Base-by-base conservation (phyloP, 192 early-diverging fungal genomes). In the Podila minutissima region DNA sequence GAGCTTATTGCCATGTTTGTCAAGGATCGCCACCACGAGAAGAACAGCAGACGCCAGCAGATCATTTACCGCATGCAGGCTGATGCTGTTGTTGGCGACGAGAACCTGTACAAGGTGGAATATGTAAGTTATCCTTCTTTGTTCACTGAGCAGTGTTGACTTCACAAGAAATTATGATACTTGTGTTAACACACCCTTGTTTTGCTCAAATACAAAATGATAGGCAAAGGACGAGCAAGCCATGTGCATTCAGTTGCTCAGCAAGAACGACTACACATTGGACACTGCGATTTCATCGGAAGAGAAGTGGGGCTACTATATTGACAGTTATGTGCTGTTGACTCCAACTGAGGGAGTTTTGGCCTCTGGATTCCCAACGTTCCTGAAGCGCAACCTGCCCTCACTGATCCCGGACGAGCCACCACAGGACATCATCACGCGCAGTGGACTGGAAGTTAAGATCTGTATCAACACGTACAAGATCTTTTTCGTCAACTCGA, bases 401-500 rank as follows among this genome's bases (percentile, higher is more conserved):
- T 58, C 69, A 0, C 35, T 78, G 9, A 82, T 84, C 9, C 75
- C 78, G 1, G 83, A 86, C 12, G 83, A 82, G n/a, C 85, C 87
- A 6, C 82, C 75, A 17, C 66, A 70, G 62, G 70, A 79, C 48
- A 69, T 71, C 72, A 84, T 51, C 86, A 88, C 24, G 0, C 66
- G 70, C 53, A 79, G 89, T 79, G 95, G 93, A 12, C 85, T 99
- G 59, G 95, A 99, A 82, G 92, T 97, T 81, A 99, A 99, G 89
- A 97, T 99, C 55, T 94, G 95, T 51, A 90, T 95, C 57, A 97
- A 98, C 82, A 97, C 97, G 10, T 99, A 99, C 89, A 95, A 96
- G 86, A 94, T 99, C 66, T 99, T 96, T 77, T 99, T 96, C 82
- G 93, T 99, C 31, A 95, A 93, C 55, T 89, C 93, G 28, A 97